Evolutionary conservation across 768 basidiomycete genomes (phyloP).

Genomic region (Tephrocybe sp.): DNA sequence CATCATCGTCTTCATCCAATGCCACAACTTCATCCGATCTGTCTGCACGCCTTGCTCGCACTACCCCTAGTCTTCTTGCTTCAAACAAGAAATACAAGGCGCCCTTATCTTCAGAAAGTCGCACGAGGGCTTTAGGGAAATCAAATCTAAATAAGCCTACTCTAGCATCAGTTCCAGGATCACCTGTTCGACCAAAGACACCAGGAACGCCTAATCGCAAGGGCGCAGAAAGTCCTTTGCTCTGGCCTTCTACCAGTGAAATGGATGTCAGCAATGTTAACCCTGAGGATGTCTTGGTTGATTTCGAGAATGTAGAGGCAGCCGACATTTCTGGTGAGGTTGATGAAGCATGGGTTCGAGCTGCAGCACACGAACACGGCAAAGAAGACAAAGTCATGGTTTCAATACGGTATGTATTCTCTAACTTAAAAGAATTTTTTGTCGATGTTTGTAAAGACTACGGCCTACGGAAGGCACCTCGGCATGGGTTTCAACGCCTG

Average conservation of each 20-base stretch:
- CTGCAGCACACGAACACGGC: slow-evolving; percentile 49
- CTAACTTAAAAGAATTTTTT: background rate
- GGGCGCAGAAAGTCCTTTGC: slow-evolving; percentile 45
- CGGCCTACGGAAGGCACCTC: slow-evolving; percentile 52
- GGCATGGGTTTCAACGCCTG: slow-evolving; percentile 53
- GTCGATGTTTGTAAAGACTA: slow-evolving; percentile 38
- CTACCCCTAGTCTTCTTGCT: slow-evolving; percentile 24
- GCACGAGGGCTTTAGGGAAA: slow-evolving; percentile 17
- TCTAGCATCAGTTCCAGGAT: slow-evolving; percentile 48
- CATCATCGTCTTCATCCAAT: slow-evolving; percentile 25
- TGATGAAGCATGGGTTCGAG: slow-evolving; percentile 52
- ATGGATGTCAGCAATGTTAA: slow-evolving; percentile 78
- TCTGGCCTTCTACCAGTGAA: slow-evolving; percentile 51
- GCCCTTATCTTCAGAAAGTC: slow-evolving; percentile 45
- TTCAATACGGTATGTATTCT: slow-evolving; percentile 60
- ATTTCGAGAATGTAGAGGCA: slow-evolving; percentile 68
- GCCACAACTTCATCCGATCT: slow-evolving; percentile 22
- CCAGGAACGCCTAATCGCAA: slow-evolving; percentile 47
- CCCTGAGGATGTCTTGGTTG: slow-evolving; percentile 72
- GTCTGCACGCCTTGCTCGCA: slow-evolving; percentile 28
- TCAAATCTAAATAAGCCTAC: slow-evolving; percentile 24
- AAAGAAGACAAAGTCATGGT: slow-evolving; percentile 85
- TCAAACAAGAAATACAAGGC: slow-evolving; percentile 70
- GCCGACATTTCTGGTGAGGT: slow-evolving; percentile 68
- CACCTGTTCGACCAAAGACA: slow-evolving; percentile 57